Percentiles rank a stretch among this genome's conserved stretches.
phyloP scores from a whole-genome alignment of 2,329 filamentous ascomycete species.

The Arthrobotrys sinensis region DNA sequence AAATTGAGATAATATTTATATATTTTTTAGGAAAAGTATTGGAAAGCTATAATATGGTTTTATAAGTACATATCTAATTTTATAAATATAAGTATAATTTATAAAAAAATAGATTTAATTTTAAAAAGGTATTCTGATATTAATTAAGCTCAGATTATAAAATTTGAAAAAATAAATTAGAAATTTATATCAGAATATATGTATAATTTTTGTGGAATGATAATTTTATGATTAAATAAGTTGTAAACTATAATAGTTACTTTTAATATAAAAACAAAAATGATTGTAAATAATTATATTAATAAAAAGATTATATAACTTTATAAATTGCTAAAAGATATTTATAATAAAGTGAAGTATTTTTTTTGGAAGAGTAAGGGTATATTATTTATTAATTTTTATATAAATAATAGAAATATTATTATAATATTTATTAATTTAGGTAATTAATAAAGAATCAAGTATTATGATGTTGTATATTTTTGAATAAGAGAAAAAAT shows the following conservation, averaged over 20 bases:
- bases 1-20: too few species aligned
- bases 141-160: too few species aligned
- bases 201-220: not conserved
- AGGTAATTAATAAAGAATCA: too few species aligned
- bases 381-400: not conserved
- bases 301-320: constrained; percentile 17
- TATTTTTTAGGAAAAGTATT: not conserved
- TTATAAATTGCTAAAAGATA: constrained; percentile 2
- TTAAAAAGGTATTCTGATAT: not conserved
- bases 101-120: not conserved
- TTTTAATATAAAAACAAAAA: constrained; percentile 14
- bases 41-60: not conserved
- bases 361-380: too few species aligned
- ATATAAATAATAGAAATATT: not conserved
- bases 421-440: not conserved
- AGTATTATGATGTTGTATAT: too few species aligned
- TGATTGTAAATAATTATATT: constrained; percentile 25
- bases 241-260: constrained; percentile 11
- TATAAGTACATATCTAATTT: not conserved
- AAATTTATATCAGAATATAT: too few species aligned
- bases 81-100: not conserved
- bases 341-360: not conserved
- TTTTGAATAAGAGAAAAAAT: not conserved
- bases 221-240: constrained; percentile 16
- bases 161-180: too few species aligned